Evolutionary conservation across 2,329 filamentous ascomycete species (phyloP).

Genomic region (Cadophora sp.): DNA sequence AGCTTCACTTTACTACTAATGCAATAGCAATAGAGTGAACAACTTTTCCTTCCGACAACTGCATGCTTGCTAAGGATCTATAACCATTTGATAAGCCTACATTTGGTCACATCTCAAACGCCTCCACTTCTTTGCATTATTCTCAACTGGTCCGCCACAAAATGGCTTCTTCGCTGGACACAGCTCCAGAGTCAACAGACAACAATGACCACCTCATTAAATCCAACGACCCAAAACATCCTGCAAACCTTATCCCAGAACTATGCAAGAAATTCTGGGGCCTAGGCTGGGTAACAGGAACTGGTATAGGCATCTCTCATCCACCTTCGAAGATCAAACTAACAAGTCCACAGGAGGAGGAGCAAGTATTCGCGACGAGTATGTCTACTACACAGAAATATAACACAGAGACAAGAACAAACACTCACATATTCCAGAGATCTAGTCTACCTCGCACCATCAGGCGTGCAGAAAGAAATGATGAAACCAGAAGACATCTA

Average conservation of each 20-base stretch:
- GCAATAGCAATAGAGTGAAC: not conserved
- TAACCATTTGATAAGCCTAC: not conserved
- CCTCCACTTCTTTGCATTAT: not conserved
- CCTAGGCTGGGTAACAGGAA: conserved; percentile 91
- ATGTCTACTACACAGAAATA: conserved; percentile 36
- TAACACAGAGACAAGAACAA: conserved; percentile 2
- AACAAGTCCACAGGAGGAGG: conserved; percentile 67
- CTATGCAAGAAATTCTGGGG: conserved; percentile 96
- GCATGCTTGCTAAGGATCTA: not conserved
- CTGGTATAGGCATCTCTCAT: conserved; percentile 5
- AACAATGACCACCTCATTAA: conserved; percentile 63
- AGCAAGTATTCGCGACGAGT: conserved; percentile 75
- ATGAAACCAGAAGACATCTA: conserved; percentile 94
- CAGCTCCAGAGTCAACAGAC: conserved; percentile 22
- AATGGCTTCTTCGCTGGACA: conserved; percentile 11
- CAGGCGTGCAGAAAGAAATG: conserved; percentile 96
- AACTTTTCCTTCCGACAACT: not conserved
- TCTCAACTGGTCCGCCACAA: not conserved
- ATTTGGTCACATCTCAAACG: not conserved
- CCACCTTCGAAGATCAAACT: not conserved
- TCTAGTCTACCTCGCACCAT: conserved; percentile 93
- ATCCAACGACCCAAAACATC: conserved; percentile 79
- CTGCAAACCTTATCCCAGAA: conserved; percentile 92
- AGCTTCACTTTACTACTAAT: not conserved
- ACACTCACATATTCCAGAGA: conserved; percentile 59